Conservation (phyloP, 805 yeast species). For the Cyberlindnera bimundalis region DNA sequence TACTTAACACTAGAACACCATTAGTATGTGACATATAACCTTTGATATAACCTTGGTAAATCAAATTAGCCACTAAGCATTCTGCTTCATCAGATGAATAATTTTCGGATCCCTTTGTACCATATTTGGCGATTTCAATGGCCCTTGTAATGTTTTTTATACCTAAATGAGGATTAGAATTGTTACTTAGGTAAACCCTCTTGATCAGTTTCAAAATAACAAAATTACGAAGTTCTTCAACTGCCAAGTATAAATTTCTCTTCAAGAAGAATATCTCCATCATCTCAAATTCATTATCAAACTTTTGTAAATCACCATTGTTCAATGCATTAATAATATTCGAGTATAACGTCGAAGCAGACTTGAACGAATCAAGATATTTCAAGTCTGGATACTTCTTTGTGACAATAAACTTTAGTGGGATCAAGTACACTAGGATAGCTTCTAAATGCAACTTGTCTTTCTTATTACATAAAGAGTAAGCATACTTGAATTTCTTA, state of each 20-base stretch:
- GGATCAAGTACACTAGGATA: conserved; percentile 60
- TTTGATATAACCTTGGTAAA: conserved; percentile 56
- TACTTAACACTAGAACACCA: conserved; percentile 70
- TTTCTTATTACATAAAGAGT: conserved; percentile 11
- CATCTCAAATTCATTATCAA: conserved; percentile 41
- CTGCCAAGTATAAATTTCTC: conserved; percentile 56
- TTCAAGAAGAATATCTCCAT: conserved; percentile 51
- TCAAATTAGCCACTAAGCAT: conserved; percentile 63
- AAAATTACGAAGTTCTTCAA: conserved; percentile 48
- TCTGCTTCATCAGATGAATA: conserved; percentile 52
- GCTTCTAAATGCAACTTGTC: conserved; percentile 26
- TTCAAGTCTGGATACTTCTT: conserved; percentile 43
- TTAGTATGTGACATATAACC: conserved; percentile 82
- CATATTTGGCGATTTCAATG: conserved; percentile 33
- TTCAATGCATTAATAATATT: conserved; percentile 29
- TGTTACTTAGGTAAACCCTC: conserved; percentile 28
- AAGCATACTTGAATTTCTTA: conserved; percentile 49
- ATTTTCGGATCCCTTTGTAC: conserved; percentile 20
- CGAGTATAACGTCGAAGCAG: conserved; percentile 41
- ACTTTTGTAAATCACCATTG: conserved; percentile 54
- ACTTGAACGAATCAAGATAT: conserved; percentile 40
- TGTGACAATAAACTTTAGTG: conserved; percentile 51
- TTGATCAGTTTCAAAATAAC: conserved; percentile 52
- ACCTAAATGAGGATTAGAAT: conserved; percentile 30
- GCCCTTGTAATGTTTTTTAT: conserved; percentile 43